These are phyloP conservation scores for Tolypocladium paradoxum DNA, from an alignment of 2,329 filamentous ascomycete genomes.

Conservation along the genomic window DNA sequence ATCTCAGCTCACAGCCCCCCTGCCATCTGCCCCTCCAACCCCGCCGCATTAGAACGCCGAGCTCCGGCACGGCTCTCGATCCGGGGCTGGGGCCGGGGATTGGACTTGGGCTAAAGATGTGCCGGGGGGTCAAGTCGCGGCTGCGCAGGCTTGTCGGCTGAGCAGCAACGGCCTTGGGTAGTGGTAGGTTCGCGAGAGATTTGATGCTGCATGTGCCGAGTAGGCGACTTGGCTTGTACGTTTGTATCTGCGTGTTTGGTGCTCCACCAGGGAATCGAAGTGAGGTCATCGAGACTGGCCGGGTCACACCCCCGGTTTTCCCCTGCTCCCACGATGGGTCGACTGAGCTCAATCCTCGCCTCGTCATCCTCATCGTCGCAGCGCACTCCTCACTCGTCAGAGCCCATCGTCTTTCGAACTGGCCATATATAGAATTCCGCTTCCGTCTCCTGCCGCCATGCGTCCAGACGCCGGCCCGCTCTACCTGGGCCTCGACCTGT, in stretches of 20 bases:
- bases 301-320: neutral
- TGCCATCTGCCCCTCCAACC: neutral
- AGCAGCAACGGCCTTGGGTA: too few species aligned
- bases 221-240: too few species aligned
- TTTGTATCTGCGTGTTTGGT: too few species aligned
- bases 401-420: neutral
- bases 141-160: too few species aligned
- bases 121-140: too few species aligned
- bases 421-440: too few species aligned
- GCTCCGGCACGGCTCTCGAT: neutral
- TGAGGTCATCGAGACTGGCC: neutral
- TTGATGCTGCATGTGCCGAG: too few species aligned
- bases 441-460: conserved; percentile 12
- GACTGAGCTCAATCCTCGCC: neutral
- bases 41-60: neutral
- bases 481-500: conserved; percentile 90
- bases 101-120: neutral
- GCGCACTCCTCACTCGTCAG: neutral
- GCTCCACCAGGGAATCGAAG: neutral
- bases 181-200: too few species aligned
- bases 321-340: too few species aligned
- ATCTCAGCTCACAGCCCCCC: neutral
- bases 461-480: conserved; percentile 39
- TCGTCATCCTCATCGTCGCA: neutral
- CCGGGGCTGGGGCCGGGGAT: neutral